Evolutionary conservation across 2,329 filamentous ascomycete species (phyloP).

Genomic region (Pleomassaria siparia): DNA sequence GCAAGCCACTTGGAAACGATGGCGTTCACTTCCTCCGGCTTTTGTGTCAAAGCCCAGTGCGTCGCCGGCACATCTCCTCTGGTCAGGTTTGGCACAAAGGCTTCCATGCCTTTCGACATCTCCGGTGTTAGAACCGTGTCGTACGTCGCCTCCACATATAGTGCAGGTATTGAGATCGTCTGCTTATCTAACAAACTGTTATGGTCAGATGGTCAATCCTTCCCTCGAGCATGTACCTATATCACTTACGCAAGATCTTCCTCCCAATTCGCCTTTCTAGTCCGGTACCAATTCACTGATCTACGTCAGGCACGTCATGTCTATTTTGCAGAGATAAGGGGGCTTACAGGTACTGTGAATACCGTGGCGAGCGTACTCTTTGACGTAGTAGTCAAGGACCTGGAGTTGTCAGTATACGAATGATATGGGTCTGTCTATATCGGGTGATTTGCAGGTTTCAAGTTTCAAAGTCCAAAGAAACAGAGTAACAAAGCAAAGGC

Average conservation of each 20-base stretch:
- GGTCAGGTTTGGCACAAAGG: conserved; percentile 65
- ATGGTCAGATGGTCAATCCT: conserved; percentile 10
- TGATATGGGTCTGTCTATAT: conserved; percentile 9
- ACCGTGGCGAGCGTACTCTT: conserved; percentile 70
- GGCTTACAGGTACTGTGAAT: conserved; percentile 69
- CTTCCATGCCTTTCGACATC: conserved; percentile 72
- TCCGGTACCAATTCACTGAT: conserved; percentile 83
- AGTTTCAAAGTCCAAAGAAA: too few species aligned
- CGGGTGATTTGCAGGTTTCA: too few species aligned
- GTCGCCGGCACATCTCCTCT: conserved; percentile 65
- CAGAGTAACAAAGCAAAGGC: too few species aligned
- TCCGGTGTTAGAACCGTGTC: conserved; percentile 73
- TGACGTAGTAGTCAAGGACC: conserved; percentile 70
- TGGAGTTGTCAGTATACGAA: conserved; percentile 50
- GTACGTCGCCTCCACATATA: conserved; percentile 72
- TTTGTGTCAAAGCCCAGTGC: conserved; percentile 85
- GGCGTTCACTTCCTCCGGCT: conserved; percentile 68
- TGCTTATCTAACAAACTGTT: conserved; percentile 30
- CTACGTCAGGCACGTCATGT: conserved; percentile 14
- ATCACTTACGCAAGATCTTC: conserved; percentile 64
- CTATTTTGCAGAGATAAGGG: neutral
- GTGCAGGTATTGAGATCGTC: conserved; percentile 52
- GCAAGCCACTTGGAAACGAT: conserved; percentile 69
- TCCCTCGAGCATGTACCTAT: neutral
- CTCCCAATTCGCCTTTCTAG: conserved; percentile 68